Evolutionary conservation across 352 stramenopile species (phyloP).

Genomic region (Phytophthora uliginosa): DNA sequence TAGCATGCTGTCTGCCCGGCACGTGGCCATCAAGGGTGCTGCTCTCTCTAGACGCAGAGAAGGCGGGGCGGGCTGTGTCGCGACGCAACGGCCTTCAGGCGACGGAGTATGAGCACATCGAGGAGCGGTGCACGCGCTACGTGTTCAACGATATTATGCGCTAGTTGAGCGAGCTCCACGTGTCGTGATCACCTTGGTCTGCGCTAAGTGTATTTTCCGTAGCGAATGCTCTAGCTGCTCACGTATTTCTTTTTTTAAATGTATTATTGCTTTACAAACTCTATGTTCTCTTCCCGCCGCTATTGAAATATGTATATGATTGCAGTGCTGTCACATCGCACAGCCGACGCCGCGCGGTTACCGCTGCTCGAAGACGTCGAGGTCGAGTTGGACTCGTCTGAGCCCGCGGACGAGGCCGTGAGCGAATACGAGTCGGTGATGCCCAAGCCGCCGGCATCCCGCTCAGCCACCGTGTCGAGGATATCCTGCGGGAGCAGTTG

Average conservation of each 20-base stretch:
- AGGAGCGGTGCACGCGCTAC: constrained; percentile 63
- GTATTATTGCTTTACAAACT: no score
- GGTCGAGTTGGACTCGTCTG: neutral
- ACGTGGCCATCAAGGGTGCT: constrained; percentile 73
- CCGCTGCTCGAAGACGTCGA: no score
- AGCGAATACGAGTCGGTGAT: neutral
- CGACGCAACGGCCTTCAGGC: constrained; percentile 64
- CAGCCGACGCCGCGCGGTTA: no score
- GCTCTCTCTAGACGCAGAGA: constrained; percentile 42
- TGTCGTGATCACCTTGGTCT: constrained; percentile 7
- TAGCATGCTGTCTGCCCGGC: constrained; percentile 66
- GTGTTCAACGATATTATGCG: constrained; percentile 59
- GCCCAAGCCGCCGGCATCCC: neutral
- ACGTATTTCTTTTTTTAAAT: no score
- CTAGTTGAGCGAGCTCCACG: constrained; percentile 16
- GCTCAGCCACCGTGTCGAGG: neutral
- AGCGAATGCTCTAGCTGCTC: no score
- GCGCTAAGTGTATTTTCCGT: no score
- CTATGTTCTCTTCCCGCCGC: no score
- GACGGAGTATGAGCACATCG: constrained; percentile 54
- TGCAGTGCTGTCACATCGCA: no score
- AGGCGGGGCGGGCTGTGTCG: constrained; percentile 40
- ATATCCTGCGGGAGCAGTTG: constrained; percentile 79
- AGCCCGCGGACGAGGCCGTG: neutral
- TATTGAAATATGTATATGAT: no score